Evolutionary conservation across 768 basidiomycete species (phyloP).

Genomic region (Psilocybe cubensis): DNA sequence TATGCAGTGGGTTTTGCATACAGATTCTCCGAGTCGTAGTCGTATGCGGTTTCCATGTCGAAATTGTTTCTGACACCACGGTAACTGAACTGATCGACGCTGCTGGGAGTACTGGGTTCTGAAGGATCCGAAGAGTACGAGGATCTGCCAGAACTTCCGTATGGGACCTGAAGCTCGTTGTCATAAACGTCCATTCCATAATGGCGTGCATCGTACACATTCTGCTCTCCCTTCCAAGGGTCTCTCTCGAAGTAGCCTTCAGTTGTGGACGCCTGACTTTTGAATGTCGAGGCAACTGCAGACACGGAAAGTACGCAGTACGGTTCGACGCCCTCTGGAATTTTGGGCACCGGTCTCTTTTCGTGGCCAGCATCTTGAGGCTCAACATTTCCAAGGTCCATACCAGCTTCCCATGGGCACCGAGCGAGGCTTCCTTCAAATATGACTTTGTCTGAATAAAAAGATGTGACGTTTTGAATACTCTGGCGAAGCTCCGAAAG

Average conservation of each 20-base stretch:
- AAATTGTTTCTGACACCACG: constrained; percentile 5
- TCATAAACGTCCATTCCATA: constrained; percentile 17
- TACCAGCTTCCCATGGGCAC: constrained; percentile 75
- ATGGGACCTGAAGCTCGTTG: constrained; percentile 9
- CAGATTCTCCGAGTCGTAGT: constrained; percentile 9
- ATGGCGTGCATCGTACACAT: constrained; percentile 7
- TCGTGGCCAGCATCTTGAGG: constrained; percentile 10
- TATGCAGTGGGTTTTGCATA: constrained; percentile 16
- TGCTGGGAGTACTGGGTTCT: constrained; percentile 23
- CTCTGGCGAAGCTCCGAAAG: constrained; percentile 57
- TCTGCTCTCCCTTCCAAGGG: constrained; percentile 10
- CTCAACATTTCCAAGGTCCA: constrained; percentile 23
- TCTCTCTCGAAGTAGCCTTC: constrained; percentile 12
- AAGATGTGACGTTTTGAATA: constrained; percentile 59
- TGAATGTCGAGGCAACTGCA: constrained; percentile 13
- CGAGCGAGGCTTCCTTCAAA: constrained; percentile 84
- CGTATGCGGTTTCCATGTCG: constrained; percentile 14
- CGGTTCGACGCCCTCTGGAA: constrained; percentile 22
- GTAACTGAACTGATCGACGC: constrained; percentile 2
- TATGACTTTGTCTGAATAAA: constrained; percentile 75
- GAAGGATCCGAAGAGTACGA: constrained; percentile 23
- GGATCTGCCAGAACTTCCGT: constrained; percentile 18
- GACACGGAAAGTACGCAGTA: constrained; percentile 24
- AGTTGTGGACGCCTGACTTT: constrained; percentile 14
- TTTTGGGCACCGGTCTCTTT: constrained; percentile 16